Evolutionary conservation across 495 filamentous ascomycete species (phyloP), one percentile per base, ranked within the genome.

Genomic region (Aspergillus heteromorphus): DNA sequence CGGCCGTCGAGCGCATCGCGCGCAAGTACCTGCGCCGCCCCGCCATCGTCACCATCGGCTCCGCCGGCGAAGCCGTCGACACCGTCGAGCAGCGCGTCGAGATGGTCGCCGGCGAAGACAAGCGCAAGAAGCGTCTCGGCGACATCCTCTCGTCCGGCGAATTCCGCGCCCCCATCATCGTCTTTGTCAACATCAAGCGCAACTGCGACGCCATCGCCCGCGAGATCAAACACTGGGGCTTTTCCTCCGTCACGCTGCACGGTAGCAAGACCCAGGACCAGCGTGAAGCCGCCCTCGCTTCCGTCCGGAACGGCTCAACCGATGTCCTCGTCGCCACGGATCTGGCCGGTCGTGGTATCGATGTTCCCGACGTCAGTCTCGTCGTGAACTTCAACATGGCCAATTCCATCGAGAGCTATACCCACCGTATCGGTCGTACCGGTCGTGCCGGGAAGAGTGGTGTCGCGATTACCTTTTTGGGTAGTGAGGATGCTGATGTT

Each of bases 361-460:
- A 99, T 76, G 91, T 99, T 1, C 86, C 86, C 0, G 95, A 97
- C 65, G 93, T 99, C 23, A 88, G 83, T 51, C 77, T 99, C 54
- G 93, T 99, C 23, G 78, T 97, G 61, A 99, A 99, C 77, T 99
- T 99, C 79, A 97, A 97, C 77, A 97, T 99, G 95, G 88, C 95
- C 8, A 84, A 73, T 18, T 88, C 79, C 57, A 99, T 99, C 61
- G 93, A 99, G 71, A 87, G 84, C 61, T 99, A 99, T 67, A 97
- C 92, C 11, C 93, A 99, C 80, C 86, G 93, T 79, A 91, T 99
- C 62, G 93, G 93, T 70, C 86, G 93, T 75, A 99, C 93, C 9
- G 93, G 93, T 80, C 84, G 93, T 86, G 93, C 95, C 23, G 95
- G 95, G 29, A 97, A 97, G 81, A 95, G 85, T 61, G 93, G 93